Base-by-base conservation (phyloP, 495 filamentous ascomycete species). In the Penicillium angulare region DNA sequence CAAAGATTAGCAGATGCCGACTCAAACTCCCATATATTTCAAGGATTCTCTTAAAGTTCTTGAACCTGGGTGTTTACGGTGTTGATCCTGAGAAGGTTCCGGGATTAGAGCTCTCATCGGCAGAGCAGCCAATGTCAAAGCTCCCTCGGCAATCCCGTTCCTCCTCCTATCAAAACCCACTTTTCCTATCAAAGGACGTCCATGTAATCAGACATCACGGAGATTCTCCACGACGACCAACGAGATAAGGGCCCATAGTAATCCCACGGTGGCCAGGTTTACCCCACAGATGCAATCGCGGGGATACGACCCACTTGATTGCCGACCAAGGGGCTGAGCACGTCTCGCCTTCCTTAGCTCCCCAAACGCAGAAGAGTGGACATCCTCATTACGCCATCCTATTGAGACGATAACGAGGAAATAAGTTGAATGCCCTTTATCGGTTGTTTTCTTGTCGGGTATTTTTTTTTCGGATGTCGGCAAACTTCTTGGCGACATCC, bases 241-340 rank as follows among this genome's bases (percentile, higher is more conserved):
- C 27, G 18, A 46, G 49, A 44, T 20, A 10, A n/a, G 27, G 34
- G 23, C 13, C 3, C 26, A 29, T 48, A 9, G 7, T 23, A 21
- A 16, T 35, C 23, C 40, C 31, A 15, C 21, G 47, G 24, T 51
- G 32, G 21, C 18, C 33, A 13, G 12, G 18, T 32, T 42, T 61
- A 51, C 63, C 60, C 63, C 60, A 60, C 59, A 58, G 47, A 58
- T 47, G 49, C 15, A 52, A 50, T 53, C 55, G 49, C 52, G 62
- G 59, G 59, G 53, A 44, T 12, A 35, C 18, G 41, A 59, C 32
- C 44, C 57, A 52, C 54, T 46, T 43, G 2, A 35, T 50, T 50
- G 50, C 50, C 51, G 55, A 58, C 12, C n/a, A 20, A 32, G 23
- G 35, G 32, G 5, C 24, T 20, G 22, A 32, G 18, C 9, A 5